These are phyloP conservation scores for Xylaria castorea DNA, from an alignment of 495 filamentous ascomycete species.

Conservation along the genomic window DNA sequence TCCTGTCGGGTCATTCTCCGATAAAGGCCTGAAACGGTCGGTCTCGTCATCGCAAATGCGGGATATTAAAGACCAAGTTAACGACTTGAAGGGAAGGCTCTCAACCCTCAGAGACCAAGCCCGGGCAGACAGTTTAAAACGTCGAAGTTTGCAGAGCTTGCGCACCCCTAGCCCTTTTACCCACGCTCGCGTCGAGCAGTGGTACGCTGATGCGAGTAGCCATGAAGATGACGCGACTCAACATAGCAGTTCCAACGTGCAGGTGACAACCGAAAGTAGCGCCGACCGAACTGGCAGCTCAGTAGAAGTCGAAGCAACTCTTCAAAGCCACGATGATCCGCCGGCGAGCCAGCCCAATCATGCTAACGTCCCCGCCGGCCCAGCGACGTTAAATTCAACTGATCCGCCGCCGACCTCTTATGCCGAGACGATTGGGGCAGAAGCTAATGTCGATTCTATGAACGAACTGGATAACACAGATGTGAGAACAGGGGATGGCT, in stretches of 20 bases:
- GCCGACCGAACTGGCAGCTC: background rate
- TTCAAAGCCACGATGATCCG: background rate
- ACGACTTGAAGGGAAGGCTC: conserved; percentile 89
- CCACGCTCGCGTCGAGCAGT: conserved; percentile 69
- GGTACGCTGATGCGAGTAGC: conserved; percentile 64
- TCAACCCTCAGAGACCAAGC: conserved; percentile 83
- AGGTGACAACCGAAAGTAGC: background rate
- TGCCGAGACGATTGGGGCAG: conserved; percentile 20
- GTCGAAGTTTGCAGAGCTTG: conserved; percentile 83
- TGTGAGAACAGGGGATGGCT: conserved; percentile 47
- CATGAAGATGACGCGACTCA: conserved; percentile 33
- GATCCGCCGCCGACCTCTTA: background rate
- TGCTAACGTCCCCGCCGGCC: background rate
- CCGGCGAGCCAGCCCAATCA: background rate
- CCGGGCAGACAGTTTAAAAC: conserved; percentile 79
- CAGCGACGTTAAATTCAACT: background rate
- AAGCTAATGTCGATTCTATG: conserved; percentile 12
- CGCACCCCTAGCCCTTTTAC: conserved; percentile 86
- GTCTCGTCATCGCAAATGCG: conserved; percentile 74
- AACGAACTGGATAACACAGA: conserved; percentile 37
- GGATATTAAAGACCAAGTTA: conserved; percentile 89
- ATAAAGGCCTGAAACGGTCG: conserved; percentile 56
- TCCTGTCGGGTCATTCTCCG: conserved; percentile 45
- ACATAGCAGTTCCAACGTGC: background rate
- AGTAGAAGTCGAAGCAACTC: background rate